A percentile compares a stretch with the other conserved stretches of the same genome.
Conservation (phyloP, 345 rosid species). For the Eucalyptus urophylla region DNA sequence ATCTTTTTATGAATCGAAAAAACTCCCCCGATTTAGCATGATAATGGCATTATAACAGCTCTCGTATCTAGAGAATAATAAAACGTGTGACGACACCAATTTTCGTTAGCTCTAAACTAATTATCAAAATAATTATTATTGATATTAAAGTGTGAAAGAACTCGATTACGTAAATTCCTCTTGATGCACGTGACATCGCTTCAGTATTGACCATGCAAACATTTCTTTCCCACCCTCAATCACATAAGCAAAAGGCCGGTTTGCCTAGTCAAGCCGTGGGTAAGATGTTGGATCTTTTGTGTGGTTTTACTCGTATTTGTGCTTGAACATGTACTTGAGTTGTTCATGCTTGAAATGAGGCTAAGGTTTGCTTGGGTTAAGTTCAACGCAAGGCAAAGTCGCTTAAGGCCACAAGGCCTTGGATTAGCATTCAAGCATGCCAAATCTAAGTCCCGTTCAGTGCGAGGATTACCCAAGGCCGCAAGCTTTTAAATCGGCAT, state of each 20-base stretch:
- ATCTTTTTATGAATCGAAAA: neutral
- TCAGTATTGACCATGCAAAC: neutral
- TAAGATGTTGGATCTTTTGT: too few species aligned
- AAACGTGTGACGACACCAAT: neutral
- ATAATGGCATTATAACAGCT: neutral
- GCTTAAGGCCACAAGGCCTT: too few species aligned
- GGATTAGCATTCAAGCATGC: too few species aligned
- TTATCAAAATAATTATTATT: neutral
- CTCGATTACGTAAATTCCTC: neutral
- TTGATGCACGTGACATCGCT: neutral
- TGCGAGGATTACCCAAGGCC: too few species aligned
- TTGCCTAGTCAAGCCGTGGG: too few species aligned
- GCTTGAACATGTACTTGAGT: too few species aligned
- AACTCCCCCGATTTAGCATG: neutral
- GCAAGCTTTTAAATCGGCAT: too few species aligned
- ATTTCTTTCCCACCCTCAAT: neutral
- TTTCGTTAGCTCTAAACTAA: neutral
- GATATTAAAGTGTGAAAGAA: neutral
- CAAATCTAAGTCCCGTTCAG: too few species aligned
- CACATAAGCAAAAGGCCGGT: neutral
- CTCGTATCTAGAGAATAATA: neutral
- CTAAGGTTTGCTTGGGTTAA: too few species aligned
- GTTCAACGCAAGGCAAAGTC: too few species aligned
- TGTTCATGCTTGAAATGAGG: too few species aligned
- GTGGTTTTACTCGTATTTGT: too few species aligned